Percentiles rank a stretch among this genome's conserved stretches.
These are phyloP conservation scores for Geoglossum glabrum DNA, from an alignment of 495 filamentous ascomycete genomes.

Conservation along the genomic window DNA sequence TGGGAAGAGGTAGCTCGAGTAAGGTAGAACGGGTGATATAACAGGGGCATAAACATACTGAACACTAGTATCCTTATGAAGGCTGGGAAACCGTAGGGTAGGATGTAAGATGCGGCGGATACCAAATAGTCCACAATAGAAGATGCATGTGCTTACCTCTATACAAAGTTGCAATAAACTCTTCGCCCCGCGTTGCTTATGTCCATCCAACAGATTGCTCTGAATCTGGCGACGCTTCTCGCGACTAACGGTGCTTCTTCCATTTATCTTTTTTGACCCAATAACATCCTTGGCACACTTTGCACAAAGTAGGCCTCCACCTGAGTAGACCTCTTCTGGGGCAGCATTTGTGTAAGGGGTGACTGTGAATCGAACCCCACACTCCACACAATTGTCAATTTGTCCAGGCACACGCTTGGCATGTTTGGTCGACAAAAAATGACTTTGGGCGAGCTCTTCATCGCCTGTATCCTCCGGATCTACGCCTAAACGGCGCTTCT, in stretches of 20 bases:
- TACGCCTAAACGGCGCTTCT: constrained; percentile 24
- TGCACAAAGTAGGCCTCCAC: constrained; percentile 64
- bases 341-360: constrained; percentile 76
- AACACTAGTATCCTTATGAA: too few species aligned
- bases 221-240: constrained; percentile 47
- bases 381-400: constrained; percentile 69
- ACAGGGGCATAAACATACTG: neutral
- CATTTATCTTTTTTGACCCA: constrained; percentile 15
- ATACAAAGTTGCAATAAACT: constrained; percentile 60
- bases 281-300: constrained; percentile 45
- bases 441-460: constrained; percentile 14
- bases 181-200: constrained; percentile 45
- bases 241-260: constrained; percentile 37
- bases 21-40: neutral
- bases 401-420: constrained; percentile 58
- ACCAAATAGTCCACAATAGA: neutral
- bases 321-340: constrained; percentile 22
- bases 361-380: constrained; percentile 79
- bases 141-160: constrained; percentile 23
- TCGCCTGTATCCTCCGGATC: constrained; percentile 14
- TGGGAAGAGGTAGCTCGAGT: too few species aligned
- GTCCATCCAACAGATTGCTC: constrained; percentile 60
- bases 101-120: neutral
- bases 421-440: constrained; percentile 34
- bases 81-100: neutral